phyloP scores from a whole-genome alignment of 352 stramenopile genomes.

The Phytophthora idaei region DNA sequence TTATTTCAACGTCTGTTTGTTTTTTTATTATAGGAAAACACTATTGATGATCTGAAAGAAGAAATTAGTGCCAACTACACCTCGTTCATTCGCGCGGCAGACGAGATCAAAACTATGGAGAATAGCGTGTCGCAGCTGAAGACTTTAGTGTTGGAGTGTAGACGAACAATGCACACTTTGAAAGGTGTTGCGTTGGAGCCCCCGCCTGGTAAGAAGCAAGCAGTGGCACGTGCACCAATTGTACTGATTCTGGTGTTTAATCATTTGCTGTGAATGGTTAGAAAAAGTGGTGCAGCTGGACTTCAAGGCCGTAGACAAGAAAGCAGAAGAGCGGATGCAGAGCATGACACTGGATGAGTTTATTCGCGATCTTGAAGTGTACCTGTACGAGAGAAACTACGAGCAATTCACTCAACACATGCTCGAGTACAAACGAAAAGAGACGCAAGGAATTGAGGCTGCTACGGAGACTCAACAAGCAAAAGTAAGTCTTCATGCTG shows the following conservation, averaged over 20 bases:
- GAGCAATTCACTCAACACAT: constrained; percentile 59
- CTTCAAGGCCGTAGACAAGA: constrained; percentile 57
- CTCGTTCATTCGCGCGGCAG: constrained; percentile 74
- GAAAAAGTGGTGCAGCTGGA: constrained; percentile 41
- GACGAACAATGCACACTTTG: constrained; percentile 64
- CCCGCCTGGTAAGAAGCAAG: constrained; percentile 35
- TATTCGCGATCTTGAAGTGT: constrained; percentile 73
- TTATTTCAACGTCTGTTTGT: neutral
- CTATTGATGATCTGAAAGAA: constrained; percentile 83
- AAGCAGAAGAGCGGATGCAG: constrained; percentile 50
- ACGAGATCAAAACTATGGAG: constrained; percentile 86
- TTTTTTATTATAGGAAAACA: constrained; percentile 57
- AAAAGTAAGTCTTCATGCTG: constrained; percentile 32
- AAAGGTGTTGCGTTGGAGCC: constrained; percentile 59
- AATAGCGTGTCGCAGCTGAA: constrained; percentile 87
- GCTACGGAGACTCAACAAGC: constrained; percentile 49
- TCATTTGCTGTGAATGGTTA: constrained; percentile 20
- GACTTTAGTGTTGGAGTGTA: constrained; percentile 74
- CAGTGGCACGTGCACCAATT: neutral
- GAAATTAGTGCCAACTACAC: constrained; percentile 86
- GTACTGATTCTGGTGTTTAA: neutral
- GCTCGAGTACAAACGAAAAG: constrained; percentile 56
- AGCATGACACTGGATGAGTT: constrained; percentile 61
- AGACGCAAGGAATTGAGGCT: constrained; percentile 43
- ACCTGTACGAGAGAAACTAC: constrained; percentile 69